phyloP scores from a whole-genome alignment of 2,329 filamentous ascomycete species.

The Thelonectria discophora region DNA sequence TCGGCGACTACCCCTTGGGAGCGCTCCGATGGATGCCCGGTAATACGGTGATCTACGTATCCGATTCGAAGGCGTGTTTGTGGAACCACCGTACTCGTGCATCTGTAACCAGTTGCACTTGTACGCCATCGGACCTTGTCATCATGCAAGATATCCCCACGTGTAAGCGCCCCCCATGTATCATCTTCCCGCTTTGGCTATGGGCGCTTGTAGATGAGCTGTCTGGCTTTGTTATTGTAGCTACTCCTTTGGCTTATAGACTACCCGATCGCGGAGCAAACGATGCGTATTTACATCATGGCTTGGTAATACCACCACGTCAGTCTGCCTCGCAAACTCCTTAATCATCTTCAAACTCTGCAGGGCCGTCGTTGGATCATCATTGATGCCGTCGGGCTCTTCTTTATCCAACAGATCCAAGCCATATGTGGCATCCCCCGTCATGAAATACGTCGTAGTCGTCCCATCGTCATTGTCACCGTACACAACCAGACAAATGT shows the following conservation, averaged over 20 bases:
- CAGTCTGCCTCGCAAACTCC: slow-evolving; percentile 9
- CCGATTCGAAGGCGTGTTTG: no score
- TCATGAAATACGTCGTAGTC: slow-evolving; percentile 10
- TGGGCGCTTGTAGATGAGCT: no score
- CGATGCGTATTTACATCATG: slow-evolving; percentile 4
- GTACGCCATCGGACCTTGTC: no score
- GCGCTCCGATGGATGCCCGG: no score
- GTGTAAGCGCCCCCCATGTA: no score
- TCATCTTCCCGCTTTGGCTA: no score
- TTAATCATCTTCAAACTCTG: slow-evolving; percentile 17
- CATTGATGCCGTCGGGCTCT: slow-evolving; percentile 19
- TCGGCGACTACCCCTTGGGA: no score
- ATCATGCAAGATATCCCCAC: no score
- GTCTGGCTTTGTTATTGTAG: no score
- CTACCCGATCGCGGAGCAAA: slow-evolving; percentile 2
- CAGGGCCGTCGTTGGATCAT: slow-evolving; percentile 8
- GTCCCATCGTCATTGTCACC: slow-evolving; percentile 2
- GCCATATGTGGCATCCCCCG: slow-evolving; percentile 16
- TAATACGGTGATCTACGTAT: no score
- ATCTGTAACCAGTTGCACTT: no score
- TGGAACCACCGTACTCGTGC: no score
- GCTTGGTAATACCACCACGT: slow-evolving; percentile 15
- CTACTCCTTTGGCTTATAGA: slow-evolving; percentile 6
- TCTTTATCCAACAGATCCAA: slow-evolving; percentile 12
- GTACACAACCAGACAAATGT: slow-evolving; percentile 13